Conservation (phyloP, 2,329 filamentous ascomycete species). For the Xylariaceae sp. region DNA sequence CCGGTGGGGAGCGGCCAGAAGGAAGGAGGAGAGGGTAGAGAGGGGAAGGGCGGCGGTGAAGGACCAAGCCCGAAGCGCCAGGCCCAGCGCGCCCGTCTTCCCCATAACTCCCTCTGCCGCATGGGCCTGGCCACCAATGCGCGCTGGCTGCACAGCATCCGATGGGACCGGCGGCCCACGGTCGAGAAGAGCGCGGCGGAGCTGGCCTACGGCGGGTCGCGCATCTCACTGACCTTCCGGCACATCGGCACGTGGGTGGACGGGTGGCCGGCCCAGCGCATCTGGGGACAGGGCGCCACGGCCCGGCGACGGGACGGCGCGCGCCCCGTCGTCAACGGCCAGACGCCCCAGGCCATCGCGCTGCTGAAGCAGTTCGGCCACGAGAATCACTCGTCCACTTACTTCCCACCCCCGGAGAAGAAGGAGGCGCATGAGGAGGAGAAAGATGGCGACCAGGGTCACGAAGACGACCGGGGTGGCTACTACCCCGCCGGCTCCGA, state of each 20-base stretch:
- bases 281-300: slow-evolving; percentile 89
- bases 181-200: slow-evolving; percentile 64
- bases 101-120: slow-evolving; percentile 82
- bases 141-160: slow-evolving; percentile 88
- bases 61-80: slow-evolving; percentile 34
- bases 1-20: no score
- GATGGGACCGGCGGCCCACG: slow-evolving; percentile 68
- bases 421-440: no score
- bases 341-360: slow-evolving; percentile 53
- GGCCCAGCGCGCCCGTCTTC: slow-evolving; percentile 63
- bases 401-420: no score
- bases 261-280: slow-evolving; percentile 46
- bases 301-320: slow-evolving; percentile 57
- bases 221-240: slow-evolving; percentile 89
- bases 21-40: no score
- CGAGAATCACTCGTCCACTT: slow-evolving; percentile 71
- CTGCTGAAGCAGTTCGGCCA: slow-evolving; percentile 74
- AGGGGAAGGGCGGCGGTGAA: slow-evolving; percentile 11
- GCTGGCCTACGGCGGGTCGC: slow-evolving; percentile 62
- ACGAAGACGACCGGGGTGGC: slow-evolving; percentile 67
- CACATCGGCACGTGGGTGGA: slow-evolving; percentile 80
- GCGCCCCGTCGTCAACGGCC: slow-evolving; percentile 59
- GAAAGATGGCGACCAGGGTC: no score
- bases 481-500: slow-evolving; percentile 79
- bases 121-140: slow-evolving; percentile 77